Percentiles rank a stretch among this genome's conserved stretches.
phyloP scores from a whole-genome alignment of 2,329 filamentous ascomycete genomes.

The Rutstroemia sydowiana region DNA sequence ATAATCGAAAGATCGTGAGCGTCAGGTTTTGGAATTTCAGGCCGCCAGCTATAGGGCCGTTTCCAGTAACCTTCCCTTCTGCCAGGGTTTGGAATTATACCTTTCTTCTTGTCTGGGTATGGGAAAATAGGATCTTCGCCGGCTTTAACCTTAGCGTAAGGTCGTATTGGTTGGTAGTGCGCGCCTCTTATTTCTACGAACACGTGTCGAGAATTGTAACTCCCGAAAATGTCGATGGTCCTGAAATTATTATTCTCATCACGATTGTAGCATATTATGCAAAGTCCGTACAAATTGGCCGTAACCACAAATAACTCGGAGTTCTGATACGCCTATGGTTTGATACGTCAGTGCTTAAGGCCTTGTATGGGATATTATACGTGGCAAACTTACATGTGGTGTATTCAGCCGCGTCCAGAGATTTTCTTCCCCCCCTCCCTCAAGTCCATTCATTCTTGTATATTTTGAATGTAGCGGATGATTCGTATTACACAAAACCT shows the following conservation, averaged over 20 bases:
- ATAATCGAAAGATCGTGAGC: background rate
- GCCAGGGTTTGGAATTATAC: background rate
- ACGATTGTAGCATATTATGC: background rate
- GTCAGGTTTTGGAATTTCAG: background rate
- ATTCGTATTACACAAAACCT: background rate
- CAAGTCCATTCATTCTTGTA: background rate
- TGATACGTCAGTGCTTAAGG: too few species aligned
- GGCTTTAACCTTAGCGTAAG: too few species aligned
- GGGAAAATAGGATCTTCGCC: background rate
- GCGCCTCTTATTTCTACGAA: background rate
- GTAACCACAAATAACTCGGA: background rate
- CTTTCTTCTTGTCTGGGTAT: background rate
- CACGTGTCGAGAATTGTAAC: background rate
- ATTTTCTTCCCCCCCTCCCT: background rate
- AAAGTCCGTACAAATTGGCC: background rate
- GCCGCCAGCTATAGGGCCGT: background rate
- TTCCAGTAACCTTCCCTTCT: background rate
- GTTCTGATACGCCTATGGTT: background rate
- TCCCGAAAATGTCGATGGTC: background rate
- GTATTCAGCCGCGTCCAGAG: background rate
- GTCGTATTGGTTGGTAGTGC: background rate
- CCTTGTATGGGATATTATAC: background rate
- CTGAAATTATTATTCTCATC: background rate
- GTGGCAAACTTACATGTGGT: background rate
- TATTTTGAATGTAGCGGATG: background rate